Conservation (phyloP, 2,329 filamentous ascomycete genomes). For the Alternaria longipes region DNA sequence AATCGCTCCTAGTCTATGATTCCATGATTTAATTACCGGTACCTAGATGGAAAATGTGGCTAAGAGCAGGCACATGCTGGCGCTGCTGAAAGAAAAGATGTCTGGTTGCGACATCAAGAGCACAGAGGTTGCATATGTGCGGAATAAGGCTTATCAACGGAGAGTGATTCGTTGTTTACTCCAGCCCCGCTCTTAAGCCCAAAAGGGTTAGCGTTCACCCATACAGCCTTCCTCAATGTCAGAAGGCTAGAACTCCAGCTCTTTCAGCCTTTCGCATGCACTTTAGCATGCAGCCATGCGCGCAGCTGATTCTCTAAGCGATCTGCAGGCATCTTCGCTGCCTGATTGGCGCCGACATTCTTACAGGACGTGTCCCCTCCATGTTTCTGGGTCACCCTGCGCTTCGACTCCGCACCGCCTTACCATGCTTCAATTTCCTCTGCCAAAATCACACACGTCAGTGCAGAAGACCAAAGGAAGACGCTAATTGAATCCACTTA, state of each 20-base stretch:
- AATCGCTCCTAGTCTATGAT: no score
- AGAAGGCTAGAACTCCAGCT: background rate
- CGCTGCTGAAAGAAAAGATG: background rate
- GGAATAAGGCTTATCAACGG: background rate
- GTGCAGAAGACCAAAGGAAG: no score
- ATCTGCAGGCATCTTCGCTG: no score
- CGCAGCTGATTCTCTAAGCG: background rate
- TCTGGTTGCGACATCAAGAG: background rate
- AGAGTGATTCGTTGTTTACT: background rate
- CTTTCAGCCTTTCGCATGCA: background rate
- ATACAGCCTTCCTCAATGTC: background rate
- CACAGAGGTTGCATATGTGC: background rate
- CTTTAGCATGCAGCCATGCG: background rate
- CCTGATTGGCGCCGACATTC: no score
- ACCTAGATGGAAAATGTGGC: no score
- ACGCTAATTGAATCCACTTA: accelerated
- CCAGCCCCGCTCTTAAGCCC: background rate
- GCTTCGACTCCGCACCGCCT: no score
- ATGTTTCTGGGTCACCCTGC: no score
- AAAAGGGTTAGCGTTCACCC: background rate
- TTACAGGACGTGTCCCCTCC: no score
- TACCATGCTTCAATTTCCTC: no score
- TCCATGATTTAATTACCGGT: no score
- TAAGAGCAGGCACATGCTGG: no score
- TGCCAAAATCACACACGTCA: no score